Base-by-base conservation (phyloP, 176 grass and related monocot genomes). In the Urochloa ruziziensis region DNA sequence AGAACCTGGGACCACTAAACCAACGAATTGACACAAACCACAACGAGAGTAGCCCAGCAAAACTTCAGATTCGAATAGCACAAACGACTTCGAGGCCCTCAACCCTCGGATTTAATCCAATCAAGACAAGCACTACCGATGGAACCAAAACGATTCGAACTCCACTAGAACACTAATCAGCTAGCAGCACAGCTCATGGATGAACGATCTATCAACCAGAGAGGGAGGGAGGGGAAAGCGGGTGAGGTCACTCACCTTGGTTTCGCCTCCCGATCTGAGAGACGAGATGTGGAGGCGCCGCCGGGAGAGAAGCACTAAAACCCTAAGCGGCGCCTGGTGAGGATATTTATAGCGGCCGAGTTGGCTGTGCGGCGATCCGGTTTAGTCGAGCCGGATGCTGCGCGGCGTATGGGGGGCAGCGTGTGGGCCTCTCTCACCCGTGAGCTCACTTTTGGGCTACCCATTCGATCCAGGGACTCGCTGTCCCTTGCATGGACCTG, bases 181-280 rank as follows among this genome's bases (percentile, higher is more conserved):
- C 11, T 28, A 75, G 8, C 3, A 69, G 33, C 36, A 14, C 30
- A 35, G 62, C 4, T 17, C 47, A 74, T 35, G 70, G 16, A 51
- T 17, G 42, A 46, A 14, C 16, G 25, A 1, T 79, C 10, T 23
- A 79, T 6, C 42, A 46, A 78, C 21, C 59, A 47, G 39, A 47
- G 58, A 12, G 5, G 13, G 11, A 16, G 27, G 4, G 42, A 3
- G 40, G 2, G 18, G 19, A 30, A 10, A n/a, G n/a, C n/a, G n/a
- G 0, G 16, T 2, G 7, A 2, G 19, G 19, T 3, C 58, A 63
- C 28, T 67, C 10, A 80, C 78, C 78, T n/a, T 80, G 46, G 62
- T 53, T 67, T 80, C 62, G 32, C 78, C 78, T 80, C 78, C 46
- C 62, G 42, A 77, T 67, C 62, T 67, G 62, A 67, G 62, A 80